Percentiles rank a stretch among this genome's conserved stretches.
Evolutionary conservation across 306 rosid genomes (phyloP).

Genomic region (Hippophae gyantsensis): DNA sequence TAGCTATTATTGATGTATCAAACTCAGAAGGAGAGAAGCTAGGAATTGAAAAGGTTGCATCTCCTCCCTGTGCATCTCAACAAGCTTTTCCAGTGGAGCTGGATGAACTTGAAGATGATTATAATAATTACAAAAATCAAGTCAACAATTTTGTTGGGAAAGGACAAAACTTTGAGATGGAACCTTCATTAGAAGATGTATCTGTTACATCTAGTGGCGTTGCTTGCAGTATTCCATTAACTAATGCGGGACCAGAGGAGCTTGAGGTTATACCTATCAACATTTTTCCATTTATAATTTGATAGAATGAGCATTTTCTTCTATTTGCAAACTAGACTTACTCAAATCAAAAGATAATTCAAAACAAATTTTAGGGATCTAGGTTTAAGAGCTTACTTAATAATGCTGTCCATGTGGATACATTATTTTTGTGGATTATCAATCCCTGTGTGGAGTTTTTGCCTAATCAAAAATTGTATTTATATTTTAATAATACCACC

Average conservation of each 20-base stretch:
- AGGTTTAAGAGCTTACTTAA: too few species aligned
- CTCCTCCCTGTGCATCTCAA: slow-evolving; percentile 42
- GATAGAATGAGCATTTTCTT: background rate
- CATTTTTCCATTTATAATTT: slow-evolving; percentile 8
- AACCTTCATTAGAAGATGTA: slow-evolving; percentile 26
- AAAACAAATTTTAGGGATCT: too few species aligned
- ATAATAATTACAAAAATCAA: slow-evolving; percentile 29
- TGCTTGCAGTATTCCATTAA: slow-evolving; percentile 25
- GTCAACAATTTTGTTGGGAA: slow-evolving; percentile 32
- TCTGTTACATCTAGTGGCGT: slow-evolving; percentile 27
- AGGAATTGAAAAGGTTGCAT: slow-evolving; percentile 58
- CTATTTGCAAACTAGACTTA: too few species aligned
- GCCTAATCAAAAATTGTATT: too few species aligned
- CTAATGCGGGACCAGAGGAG: slow-evolving; percentile 59
- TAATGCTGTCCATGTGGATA: too few species aligned
- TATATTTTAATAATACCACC: too few species aligned
- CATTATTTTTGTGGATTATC: too few species aligned
- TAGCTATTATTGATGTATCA: slow-evolving; percentile 25
- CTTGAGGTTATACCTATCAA: slow-evolving; percentile 60
- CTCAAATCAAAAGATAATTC: too few species aligned
- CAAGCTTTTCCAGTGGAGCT: slow-evolving; percentile 46
- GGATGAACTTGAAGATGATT: slow-evolving; percentile 75
- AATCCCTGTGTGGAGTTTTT: too few species aligned
- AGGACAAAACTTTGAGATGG: slow-evolving; percentile 20
- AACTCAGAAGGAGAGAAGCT: slow-evolving; percentile 60